phyloP scores from a whole-genome alignment of 257 asterid genomes.

The Jacaranda mimosifolia region DNA sequence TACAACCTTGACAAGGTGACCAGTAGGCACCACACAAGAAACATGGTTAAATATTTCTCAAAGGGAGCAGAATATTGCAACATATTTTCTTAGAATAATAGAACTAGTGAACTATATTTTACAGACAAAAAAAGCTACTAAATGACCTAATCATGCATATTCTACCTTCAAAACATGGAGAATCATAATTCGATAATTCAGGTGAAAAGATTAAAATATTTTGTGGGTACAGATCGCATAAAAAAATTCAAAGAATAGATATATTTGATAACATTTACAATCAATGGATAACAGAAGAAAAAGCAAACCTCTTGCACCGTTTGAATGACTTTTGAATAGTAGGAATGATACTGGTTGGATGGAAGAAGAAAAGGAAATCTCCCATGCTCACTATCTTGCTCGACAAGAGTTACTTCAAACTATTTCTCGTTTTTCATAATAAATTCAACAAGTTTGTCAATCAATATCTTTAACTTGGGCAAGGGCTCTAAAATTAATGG shows the following conservation, averaged over 20 bases:
- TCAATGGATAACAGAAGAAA: constrained; percentile 22
- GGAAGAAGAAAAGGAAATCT: constrained; percentile 89
- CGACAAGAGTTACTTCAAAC: constrained; percentile 82
- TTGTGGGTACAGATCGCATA: not conserved
- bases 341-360: constrained; percentile 80
- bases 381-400: constrained; percentile 75
- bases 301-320: constrained; percentile 68
- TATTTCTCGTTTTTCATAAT: constrained; percentile 78
- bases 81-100: not conserved
- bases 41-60: not conserved
- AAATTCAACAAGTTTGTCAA: constrained; percentile 83
- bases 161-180: not conserved
- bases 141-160: not conserved
- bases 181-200: not conserved
- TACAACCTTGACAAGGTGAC: not conserved
- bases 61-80: constrained; percentile 3
- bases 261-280: not conserved
- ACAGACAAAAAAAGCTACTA: not conserved
- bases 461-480: constrained; percentile 72
- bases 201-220: not conserved
- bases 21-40: constrained; percentile 9
- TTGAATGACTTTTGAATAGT: constrained; percentile 72
- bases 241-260: not conserved
- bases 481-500: constrained; percentile 77
- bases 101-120: not conserved